Evolutionary conservation across 441 rosid genomes (phyloP).

Genomic region (Populus tomentosa): DNA sequence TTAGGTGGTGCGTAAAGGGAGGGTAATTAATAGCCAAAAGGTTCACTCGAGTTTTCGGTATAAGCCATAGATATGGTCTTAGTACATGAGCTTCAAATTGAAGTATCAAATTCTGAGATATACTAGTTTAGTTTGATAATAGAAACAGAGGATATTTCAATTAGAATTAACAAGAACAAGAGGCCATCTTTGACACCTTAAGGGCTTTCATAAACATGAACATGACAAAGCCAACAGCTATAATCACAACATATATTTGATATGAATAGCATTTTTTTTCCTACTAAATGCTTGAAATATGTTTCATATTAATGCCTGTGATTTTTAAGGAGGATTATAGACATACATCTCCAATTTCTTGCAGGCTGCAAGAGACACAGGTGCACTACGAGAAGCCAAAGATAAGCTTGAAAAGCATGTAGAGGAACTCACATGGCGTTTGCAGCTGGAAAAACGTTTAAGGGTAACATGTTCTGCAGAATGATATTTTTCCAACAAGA

Average conservation of each 20-base stretch:
- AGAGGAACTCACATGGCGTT: slow-evolving; percentile 97
- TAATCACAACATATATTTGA: neutral
- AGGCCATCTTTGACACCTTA: neutral
- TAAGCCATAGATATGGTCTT: neutral
- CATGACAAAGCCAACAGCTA: neutral
- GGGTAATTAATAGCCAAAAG: neutral
- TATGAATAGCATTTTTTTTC: neutral
- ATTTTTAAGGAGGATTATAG: neutral
- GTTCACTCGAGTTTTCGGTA: neutral
- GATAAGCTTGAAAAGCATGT: slow-evolving; percentile 95
- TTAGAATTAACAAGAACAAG: neutral
- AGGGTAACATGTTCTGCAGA: slow-evolving; percentile 46
- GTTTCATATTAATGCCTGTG: slow-evolving; percentile 13
- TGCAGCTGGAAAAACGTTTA: slow-evolving; percentile 87
- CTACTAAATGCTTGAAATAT: neutral
- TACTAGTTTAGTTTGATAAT: neutral
- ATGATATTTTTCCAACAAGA: slow-evolving; percentile 11
- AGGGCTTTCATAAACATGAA: neutral
- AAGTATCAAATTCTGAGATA: neutral
- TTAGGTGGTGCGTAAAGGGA: neutral
- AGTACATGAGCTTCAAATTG: neutral
- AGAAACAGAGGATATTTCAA: neutral
- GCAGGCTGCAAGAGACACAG: slow-evolving; percentile 97
- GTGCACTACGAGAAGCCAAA: slow-evolving; percentile 97
- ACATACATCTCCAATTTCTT: slow-evolving; percentile 18